phyloP scores from a whole-genome alignment of 257 asterid species.

The Craterostigma plantagineum region DNA sequence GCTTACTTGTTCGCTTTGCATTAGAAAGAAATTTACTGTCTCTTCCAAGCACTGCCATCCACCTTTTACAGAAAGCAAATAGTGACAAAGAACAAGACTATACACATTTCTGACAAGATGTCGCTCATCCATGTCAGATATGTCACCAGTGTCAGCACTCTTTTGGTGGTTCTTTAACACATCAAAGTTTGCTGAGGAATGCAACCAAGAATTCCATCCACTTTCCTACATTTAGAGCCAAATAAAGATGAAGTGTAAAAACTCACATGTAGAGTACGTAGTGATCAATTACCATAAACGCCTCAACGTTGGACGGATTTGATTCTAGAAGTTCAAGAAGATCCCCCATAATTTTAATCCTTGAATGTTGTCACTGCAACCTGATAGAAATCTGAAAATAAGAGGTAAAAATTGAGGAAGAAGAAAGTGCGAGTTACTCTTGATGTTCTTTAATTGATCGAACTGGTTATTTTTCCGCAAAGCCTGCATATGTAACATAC shows the following conservation, averaged over 20 bases:
- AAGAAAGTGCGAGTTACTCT: slow-evolving; percentile 51
- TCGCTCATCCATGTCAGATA: slow-evolving; percentile 44
- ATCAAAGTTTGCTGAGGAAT: slow-evolving; percentile 60
- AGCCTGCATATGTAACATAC: slow-evolving; percentile 34
- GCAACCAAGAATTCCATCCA: slow-evolving; percentile 85
- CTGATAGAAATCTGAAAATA: slow-evolving; percentile 78
- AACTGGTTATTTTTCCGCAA: slow-evolving; percentile 56
- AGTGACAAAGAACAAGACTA: slow-evolving; percentile 67
- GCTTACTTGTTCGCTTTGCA: slow-evolving; percentile 65
- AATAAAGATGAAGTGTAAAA: slow-evolving; percentile 16
- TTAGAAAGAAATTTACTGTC: slow-evolving; percentile 66
- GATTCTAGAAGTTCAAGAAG: slow-evolving; percentile 85
- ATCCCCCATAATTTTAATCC: slow-evolving; percentile 70
- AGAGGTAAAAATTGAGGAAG: slow-evolving; percentile 87
- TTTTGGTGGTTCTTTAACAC: slow-evolving; percentile 37
- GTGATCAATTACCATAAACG: slow-evolving; percentile 50
- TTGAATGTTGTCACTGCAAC: slow-evolving; percentile 46
- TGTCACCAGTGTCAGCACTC: slow-evolving; percentile 15
- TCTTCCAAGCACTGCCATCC: slow-evolving; percentile 98
- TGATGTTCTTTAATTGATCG: slow-evolving; percentile 44
- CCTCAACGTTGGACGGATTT: slow-evolving; percentile 77
- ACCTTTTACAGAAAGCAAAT: slow-evolving; percentile 61
- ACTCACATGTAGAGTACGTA: slow-evolving; percentile 6
- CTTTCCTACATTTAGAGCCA: slow-evolving; percentile 42
- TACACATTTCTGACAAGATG: slow-evolving; percentile 55